These are phyloP conservation scores for Persicaria tinctoria DNA, from an alignment of 148 eudicot species.

Conservation along the genomic window DNA sequence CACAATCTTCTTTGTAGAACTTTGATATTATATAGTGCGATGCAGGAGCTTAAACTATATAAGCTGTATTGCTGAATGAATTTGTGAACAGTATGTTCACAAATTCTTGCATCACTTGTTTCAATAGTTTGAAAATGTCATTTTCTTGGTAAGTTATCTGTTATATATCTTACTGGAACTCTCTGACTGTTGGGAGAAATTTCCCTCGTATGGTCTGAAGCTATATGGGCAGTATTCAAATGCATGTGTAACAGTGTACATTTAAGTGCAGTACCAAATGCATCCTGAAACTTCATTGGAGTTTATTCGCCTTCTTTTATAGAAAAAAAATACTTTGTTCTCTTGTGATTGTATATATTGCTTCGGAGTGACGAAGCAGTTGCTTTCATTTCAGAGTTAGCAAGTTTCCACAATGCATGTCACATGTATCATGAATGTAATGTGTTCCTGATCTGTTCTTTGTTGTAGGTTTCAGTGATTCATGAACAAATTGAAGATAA, in stretches of 20 bases:
- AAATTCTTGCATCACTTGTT: not conserved
- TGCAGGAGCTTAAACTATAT: not conserved
- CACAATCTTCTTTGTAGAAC: not conserved
- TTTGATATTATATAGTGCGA: not conserved
- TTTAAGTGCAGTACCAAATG: not conserved
- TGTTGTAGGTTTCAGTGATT: slow-evolving; percentile 65
- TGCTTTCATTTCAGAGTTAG: not conserved
- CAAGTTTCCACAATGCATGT: not conserved
- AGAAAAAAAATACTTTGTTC: not conserved
- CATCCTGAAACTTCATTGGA: not conserved
- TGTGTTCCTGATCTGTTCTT: slow-evolving; percentile 17
- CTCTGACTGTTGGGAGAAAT: not conserved
- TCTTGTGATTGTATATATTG: not conserved
- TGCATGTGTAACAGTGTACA: not conserved
- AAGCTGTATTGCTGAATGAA: not conserved
- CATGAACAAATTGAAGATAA: slow-evolving; percentile 81
- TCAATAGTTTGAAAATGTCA: not conserved
- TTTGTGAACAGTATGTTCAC: not conserved
- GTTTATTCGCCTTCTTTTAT: not conserved
- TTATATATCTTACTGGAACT: not conserved
- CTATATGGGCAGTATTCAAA: not conserved
- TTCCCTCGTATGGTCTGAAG: not conserved
- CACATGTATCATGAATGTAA: not conserved
- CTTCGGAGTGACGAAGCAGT: not conserved
- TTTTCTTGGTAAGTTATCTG: not conserved